These are phyloP conservation scores for Diaporthe sp. DNA, from an alignment of 2,329 filamentous ascomycete genomes.

Conservation along the genomic window DNA sequence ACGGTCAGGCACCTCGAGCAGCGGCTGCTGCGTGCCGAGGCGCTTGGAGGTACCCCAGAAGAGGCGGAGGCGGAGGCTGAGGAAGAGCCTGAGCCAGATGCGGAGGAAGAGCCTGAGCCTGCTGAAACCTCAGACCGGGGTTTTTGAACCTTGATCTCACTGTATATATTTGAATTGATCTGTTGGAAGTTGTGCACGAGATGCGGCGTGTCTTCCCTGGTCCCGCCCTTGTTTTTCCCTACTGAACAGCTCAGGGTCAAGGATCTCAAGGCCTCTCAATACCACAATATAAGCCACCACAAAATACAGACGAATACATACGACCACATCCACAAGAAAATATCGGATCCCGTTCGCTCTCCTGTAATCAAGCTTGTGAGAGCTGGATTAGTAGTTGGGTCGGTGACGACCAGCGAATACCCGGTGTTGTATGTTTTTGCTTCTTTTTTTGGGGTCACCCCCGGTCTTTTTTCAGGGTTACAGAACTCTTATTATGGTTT, in stretches of 20 bases:
- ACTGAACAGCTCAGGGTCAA: neutral
- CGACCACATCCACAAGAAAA: constrained; percentile 23
- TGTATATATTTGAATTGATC: neutral
- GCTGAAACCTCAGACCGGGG: neutral
- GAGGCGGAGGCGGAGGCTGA: neutral
- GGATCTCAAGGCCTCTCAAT: neutral
- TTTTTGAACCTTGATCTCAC: neutral
- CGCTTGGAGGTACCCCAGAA: neutral
- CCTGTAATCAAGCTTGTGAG: constrained; percentile 29
- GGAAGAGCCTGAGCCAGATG: neutral
- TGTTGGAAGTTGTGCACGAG: neutral
- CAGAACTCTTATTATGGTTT: no score
- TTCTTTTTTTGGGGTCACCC: neutral
- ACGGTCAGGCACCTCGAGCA: constrained; percentile 4
- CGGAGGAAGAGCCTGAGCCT: neutral
- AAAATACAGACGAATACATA: neutral
- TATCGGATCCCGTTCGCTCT: constrained; percentile 24
- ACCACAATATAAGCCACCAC: neutral
- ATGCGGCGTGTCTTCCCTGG: neutral
- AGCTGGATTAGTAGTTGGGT: constrained; percentile 20
- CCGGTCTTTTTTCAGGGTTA: no score
- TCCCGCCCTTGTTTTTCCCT: no score
- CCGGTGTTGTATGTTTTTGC: constrained; percentile 22
- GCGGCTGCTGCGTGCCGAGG: constrained; percentile 2
- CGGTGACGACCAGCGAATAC: constrained; percentile 26